A percentile compares a stretch with the other conserved stretches of the same genome.
These are phyloP conservation scores for Flammula alnicola DNA, from an alignment of 1,284 basidiomycete species.

Conservation along the genomic window DNA sequence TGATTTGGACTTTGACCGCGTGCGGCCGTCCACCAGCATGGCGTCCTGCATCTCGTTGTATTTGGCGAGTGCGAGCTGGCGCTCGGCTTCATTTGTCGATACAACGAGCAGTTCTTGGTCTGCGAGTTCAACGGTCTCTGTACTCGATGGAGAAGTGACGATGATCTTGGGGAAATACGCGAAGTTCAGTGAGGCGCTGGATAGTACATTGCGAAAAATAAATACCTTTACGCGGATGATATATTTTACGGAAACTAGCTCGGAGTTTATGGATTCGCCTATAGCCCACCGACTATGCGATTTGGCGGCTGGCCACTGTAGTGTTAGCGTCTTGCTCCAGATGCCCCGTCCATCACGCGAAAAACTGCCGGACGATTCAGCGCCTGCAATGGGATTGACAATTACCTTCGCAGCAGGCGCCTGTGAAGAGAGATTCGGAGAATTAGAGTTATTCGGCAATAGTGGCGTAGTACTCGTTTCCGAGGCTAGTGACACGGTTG, in stretches of 20 bases:
- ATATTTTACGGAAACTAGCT: slow-evolving; percentile 70
- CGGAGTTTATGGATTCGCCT: slow-evolving; percentile 73
- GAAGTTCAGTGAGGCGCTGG: slow-evolving; percentile 10
- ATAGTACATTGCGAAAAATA: slow-evolving; percentile 12
- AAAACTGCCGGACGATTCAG: slow-evolving; percentile 63
- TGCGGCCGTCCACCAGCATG: slow-evolving; percentile 29
- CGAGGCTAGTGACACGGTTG: slow-evolving; percentile 34
- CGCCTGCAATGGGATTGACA: slow-evolving; percentile 56
- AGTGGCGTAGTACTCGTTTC: slow-evolving; percentile 27
- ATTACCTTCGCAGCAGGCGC: slow-evolving; percentile 48
- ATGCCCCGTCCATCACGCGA: slow-evolving; percentile 55
- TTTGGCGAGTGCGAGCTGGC: slow-evolving; percentile 65
- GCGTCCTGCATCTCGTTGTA: slow-evolving; percentile 52
- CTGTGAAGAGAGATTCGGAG: slow-evolving; percentile 15
- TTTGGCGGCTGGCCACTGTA: slow-evolving; percentile 74
- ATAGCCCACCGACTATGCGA: slow-evolving; percentile 74
- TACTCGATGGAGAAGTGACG: slow-evolving; percentile 58
- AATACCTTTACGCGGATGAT: slow-evolving; percentile 70
- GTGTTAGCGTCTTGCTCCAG: slow-evolving; percentile 65
- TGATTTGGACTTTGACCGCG: slow-evolving; percentile 65
- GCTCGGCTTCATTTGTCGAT: slow-evolving; percentile 70
- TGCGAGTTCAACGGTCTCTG: slow-evolving; percentile 68
- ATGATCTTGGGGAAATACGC: slow-evolving; percentile 59
- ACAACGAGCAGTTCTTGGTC: slow-evolving; percentile 69
- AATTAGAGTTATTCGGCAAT: slow-evolving; percentile 26